phyloP scores from a whole-genome alignment of 176 grass and related monocot genomes.

The Triticum monococcum region DNA sequence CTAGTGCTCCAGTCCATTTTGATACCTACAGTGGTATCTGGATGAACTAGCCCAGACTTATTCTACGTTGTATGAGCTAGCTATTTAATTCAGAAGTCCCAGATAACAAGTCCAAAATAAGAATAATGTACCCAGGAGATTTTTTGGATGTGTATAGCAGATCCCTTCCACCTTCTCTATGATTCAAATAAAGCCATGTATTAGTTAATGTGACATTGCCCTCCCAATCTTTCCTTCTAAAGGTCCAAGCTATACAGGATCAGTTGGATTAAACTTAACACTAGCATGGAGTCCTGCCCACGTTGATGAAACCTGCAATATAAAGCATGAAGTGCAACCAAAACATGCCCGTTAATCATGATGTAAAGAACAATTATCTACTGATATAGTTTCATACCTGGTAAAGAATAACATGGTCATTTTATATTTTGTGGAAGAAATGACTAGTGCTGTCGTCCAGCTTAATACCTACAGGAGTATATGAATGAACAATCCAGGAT shows the following conservation, averaged over 20 bases:
- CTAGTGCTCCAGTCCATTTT: constrained; percentile 65
- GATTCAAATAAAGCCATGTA: constrained; percentile 82
- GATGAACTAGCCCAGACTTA: not conserved
- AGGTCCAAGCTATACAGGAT: constrained; percentile 59
- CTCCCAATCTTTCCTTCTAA: constrained; percentile 63
- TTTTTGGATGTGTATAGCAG: constrained; percentile 72
- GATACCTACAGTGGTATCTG: constrained; percentile 37
- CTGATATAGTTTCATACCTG: too few species aligned
- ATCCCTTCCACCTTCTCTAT: constrained; percentile 63
- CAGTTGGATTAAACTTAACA: constrained; percentile 86
- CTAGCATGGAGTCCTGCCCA: constrained; percentile 76
- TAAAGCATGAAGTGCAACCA: not conserved
- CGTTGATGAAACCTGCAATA: constrained; percentile 54
- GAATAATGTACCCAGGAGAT: constrained; percentile 55
- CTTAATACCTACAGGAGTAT: constrained; percentile 45
- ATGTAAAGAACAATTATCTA: not conserved
- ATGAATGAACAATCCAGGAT: not conserved
- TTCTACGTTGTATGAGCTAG: not conserved
- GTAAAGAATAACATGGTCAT: constrained; percentile 43
- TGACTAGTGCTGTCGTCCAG: constrained; percentile 55
- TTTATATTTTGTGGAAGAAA: constrained; percentile 80
- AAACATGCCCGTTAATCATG: not conserved
- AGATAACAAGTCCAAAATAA: not conserved
- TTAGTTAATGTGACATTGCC: constrained; percentile 51
- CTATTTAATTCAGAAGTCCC: not conserved